phyloP scores from a whole-genome alignment of 768 basidiomycete genomes.

The Suillus variegatus region DNA sequence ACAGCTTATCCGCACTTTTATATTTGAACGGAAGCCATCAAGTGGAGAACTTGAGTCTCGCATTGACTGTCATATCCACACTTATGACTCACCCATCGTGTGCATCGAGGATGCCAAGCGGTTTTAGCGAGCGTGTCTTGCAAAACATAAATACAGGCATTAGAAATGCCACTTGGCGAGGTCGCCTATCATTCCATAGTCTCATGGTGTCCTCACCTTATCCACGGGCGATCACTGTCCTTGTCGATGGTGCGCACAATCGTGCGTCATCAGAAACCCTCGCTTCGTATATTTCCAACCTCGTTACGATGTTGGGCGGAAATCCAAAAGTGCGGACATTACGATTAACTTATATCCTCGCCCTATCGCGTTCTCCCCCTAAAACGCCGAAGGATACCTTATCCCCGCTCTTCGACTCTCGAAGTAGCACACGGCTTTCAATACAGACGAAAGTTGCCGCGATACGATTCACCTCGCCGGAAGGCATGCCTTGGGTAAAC shows the following conservation, averaged over 20 bases:
- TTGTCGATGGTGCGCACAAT: constrained; percentile 97
- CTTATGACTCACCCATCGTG: constrained; percentile 46
- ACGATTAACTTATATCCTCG: constrained; percentile 70
- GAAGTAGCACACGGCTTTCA: constrained; percentile 24
- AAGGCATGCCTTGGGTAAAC: constrained; percentile 94
- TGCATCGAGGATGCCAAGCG: constrained; percentile 2
- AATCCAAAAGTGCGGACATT: constrained; percentile 24
- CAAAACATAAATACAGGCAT: constrained; percentile 60
- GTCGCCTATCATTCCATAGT: constrained; percentile 74
- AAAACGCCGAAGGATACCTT: constrained; percentile 79
- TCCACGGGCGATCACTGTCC: constrained; percentile 41
- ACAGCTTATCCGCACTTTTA: constrained; percentile 50
- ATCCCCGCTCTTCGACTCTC: constrained; percentile 57
- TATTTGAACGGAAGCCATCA: constrained; percentile 84
- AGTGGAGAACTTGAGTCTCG: constrained; percentile 76
- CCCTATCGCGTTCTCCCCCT: constrained; percentile 83
- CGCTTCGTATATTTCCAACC: constrained; percentile 53
- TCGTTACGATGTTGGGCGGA: constrained; percentile 27
- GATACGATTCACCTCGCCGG: constrained; percentile 70
- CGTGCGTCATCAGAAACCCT: constrained; percentile 71
- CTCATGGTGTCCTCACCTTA: constrained; percentile 13
- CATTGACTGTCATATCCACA: constrained; percentile 60
- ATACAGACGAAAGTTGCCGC: constrained; percentile 53
- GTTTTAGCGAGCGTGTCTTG: constrained; percentile 36
- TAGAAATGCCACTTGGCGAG: constrained; percentile 67